Evolutionary conservation across 2,329 filamentous ascomycete genomes (phyloP).

Genomic region (Exophiala sp.): DNA sequence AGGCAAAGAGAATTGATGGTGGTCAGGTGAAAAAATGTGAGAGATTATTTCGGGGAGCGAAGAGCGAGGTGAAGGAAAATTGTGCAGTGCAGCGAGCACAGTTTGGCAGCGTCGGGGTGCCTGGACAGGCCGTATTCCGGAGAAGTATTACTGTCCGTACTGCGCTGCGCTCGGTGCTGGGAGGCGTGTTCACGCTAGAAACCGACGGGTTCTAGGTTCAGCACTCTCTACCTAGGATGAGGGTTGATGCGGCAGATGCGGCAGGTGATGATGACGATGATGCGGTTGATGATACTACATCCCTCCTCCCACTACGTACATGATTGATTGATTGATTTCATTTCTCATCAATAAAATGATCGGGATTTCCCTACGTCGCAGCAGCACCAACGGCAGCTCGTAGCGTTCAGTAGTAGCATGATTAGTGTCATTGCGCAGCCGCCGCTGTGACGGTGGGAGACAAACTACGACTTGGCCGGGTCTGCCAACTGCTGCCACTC

Average conservation of each 20-base stretch:
- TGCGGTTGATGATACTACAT: too few species aligned
- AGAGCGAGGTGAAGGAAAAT: conserved; percentile 2
- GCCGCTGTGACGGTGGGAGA: conserved; percentile 24
- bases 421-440: conserved; percentile 16
- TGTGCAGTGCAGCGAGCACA: neutral
- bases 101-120: neutral
- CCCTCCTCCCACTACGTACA: too few species aligned
- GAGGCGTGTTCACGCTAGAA: neutral
- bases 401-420: conserved; percentile 1
- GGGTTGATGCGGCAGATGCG: too few species aligned
- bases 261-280: neutral
- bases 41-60: conserved; percentile 4
- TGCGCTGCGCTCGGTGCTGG: too few species aligned
- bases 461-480: too few species aligned
- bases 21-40: conserved; percentile 6
- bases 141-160: neutral
- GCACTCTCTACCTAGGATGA: too few species aligned
- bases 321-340: neutral
- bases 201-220: neutral
- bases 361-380: neutral
- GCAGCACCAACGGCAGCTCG: neutral
- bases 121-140: neutral
- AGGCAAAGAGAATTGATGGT: neutral
- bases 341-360: neutral
- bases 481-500: neutral